Evolutionary conservation across 148 eudicot species (phyloP), one percentile per base, ranked within the genome.

Genomic region (Vaccinium macrocarpon): DNA sequence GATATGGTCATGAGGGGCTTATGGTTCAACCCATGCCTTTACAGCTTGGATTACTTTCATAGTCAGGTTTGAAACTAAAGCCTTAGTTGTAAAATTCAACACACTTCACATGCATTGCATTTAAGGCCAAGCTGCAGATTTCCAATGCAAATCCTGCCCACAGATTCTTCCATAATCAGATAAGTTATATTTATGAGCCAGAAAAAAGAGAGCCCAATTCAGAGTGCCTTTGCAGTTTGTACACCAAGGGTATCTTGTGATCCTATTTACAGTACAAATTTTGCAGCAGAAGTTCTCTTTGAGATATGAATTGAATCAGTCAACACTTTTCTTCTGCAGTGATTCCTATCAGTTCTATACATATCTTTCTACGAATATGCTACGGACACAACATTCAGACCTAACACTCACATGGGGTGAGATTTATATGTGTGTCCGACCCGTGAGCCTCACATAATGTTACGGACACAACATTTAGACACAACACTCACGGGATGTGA

Each of bases 41-140:
- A 81, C 81, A 81, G 76, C 55, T 81, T n/a, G 21, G 48, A 25
- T 42, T 78, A 35, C 32, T 42, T 84, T 14, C 4, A 15, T 50
- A 52, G 25, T 57, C 73, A 27, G 38, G 38, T 12, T 38, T 46
- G 48, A 38, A 74, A 50, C 64, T 57, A 85, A 27, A 42, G 66
- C 19, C 52, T 53, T 6, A 61, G 49, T 77, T 61, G 55, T n/a
- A 2, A 14, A 29, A 49, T 32, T 46, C 18, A 55, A 66, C 84
- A 35, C 82, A 73, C 79, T 79, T 82, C 86, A 83, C 90, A 88
- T 86, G 88, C 70, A 64, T 32, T 64, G 85, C 87, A 88, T 86
- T 88, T 70, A 88, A 88, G 81, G 74, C 88, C 76, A 78, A 81
- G 57, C 66, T 86, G 88, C 90, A 84, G 83, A 73, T 81, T 88